A percentile compares a stretch with the other conserved stretches of the same genome.
phyloP scores from a whole-genome alignment of 2,329 filamentous ascomycete genomes.

The Xylaria sp. region DNA sequence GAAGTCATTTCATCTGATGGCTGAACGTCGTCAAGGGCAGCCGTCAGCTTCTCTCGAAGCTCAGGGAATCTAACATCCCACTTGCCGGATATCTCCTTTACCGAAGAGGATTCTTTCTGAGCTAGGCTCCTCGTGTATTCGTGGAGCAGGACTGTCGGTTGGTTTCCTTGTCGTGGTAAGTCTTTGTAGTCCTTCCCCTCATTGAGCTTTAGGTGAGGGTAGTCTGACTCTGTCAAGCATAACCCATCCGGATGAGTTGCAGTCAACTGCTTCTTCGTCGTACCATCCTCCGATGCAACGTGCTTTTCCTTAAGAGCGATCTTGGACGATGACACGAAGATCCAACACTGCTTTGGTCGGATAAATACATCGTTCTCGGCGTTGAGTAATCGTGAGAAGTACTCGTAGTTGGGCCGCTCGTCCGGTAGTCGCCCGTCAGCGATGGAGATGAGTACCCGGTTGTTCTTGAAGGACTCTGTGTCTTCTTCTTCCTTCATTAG shows the following conservation, averaged over 20 bases:
- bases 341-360: slow-evolving; percentile 68
- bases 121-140: slow-evolving; percentile 67
- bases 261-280: slow-evolving; percentile 45
- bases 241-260: slow-evolving; percentile 45
- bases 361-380: slow-evolving; percentile 65
- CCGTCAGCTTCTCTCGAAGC: slow-evolving; percentile 63
- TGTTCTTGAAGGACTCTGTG: slow-evolving; percentile 70
- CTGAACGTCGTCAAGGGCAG: slow-evolving; percentile 59
- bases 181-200: slow-evolving; percentile 62
- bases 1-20: slow-evolving; percentile 49
- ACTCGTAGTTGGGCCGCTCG: slow-evolving; percentile 70
- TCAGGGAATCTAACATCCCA: slow-evolving; percentile 70
- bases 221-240: slow-evolving; percentile 51
- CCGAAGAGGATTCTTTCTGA: slow-evolving; percentile 66
- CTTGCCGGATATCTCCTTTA: slow-evolving; percentile 62
- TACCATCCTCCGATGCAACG: slow-evolving; percentile 45
- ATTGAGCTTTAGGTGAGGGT: slow-evolving; percentile 67
- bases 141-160: slow-evolving; percentile 61
- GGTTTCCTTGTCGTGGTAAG: slow-evolving; percentile 62
- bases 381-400: slow-evolving; percentile 67
- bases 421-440: slow-evolving; percentile 67
- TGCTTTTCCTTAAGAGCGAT: slow-evolving; percentile 62
- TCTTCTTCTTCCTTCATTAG: slow-evolving; percentile 53
- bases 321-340: slow-evolving; percentile 66
- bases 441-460: slow-evolving; percentile 71